Evolutionary conservation across 345 rosid species (phyloP).

Genomic region (Citrus sp.): DNA sequence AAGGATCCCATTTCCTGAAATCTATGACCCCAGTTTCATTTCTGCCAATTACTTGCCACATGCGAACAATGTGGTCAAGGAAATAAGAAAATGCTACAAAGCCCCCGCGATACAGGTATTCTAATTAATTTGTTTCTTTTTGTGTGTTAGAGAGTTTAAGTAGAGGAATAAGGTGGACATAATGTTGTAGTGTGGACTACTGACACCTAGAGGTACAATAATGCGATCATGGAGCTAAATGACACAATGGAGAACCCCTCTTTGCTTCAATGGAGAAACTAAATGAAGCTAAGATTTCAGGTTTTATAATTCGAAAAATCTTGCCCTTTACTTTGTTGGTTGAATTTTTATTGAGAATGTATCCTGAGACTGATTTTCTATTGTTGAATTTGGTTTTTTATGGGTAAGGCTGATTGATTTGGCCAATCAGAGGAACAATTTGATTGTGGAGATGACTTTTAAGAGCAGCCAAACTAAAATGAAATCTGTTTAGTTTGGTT

Average conservation of each 20-base stretch:
- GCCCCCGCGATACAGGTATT: slow-evolving; percentile 53
- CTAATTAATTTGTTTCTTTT: neutral
- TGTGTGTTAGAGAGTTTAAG: neutral
- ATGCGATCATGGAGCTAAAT: slow-evolving; percentile 71
- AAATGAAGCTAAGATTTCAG: slow-evolving; percentile 65
- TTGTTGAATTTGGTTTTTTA: neutral
- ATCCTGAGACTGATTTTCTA: neutral
- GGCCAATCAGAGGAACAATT: slow-evolving; percentile 74
- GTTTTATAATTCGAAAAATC: too few relatives aligned
- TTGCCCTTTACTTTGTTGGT: slow-evolving; percentile 46
- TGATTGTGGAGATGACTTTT: slow-evolving; percentile 95
- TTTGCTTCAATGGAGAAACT: slow-evolving; percentile 63
- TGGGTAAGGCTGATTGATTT: slow-evolving; percentile 74
- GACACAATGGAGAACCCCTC: slow-evolving; percentile 76
- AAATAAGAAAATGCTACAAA: slow-evolving; percentile 71
- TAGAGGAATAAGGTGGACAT: too few relatives aligned
- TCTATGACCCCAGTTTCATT: slow-evolving; percentile 85
- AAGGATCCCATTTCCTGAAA: slow-evolving; percentile 84
- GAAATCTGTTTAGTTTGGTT: slow-evolving; percentile 69
- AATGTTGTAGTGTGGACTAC: slow-evolving; percentile 67
- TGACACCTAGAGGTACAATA: slow-evolving; percentile 93
- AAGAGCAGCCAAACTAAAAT: slow-evolving; percentile 29
- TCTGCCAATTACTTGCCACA: slow-evolving; percentile 95
- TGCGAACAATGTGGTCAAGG: slow-evolving; percentile 78
- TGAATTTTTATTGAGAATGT: neutral